These are phyloP conservation scores for Cydonia oblonga DNA, from an alignment of 331 rosid genomes.

Conservation along the genomic window DNA sequence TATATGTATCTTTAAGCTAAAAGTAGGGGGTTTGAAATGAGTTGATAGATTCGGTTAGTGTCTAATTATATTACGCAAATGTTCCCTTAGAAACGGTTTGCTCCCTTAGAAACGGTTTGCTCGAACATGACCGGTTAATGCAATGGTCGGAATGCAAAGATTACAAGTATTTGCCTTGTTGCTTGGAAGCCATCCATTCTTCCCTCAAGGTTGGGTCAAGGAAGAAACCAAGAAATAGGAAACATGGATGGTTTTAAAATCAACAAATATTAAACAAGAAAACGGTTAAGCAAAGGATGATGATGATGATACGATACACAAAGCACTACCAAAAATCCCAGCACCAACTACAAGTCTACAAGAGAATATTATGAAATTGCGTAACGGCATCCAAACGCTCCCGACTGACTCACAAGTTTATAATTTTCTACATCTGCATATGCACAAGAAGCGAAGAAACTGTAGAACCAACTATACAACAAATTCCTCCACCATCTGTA, in stretches of 20 bases:
- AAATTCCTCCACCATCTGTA: neutral
- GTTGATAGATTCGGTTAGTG: neutral
- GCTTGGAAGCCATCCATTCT: too few relatives aligned
- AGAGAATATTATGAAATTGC: neutral
- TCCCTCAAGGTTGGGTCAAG: too few relatives aligned
- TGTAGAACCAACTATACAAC: neutral
- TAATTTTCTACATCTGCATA: neutral
- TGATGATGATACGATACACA: neutral
- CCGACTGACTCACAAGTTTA: neutral
- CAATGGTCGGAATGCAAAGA: too few relatives aligned
- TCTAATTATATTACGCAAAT: neutral
- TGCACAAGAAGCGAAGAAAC: neutral
- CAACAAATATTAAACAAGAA: neutral
- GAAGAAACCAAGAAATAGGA: too few relatives aligned
- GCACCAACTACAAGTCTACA: neutral
- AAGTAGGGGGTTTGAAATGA: neutral
- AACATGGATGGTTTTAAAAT: neutral
- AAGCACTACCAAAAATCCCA: neutral
- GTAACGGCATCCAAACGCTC: neutral
- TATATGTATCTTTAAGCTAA: neutral
- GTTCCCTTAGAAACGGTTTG: conserved; percentile 21
- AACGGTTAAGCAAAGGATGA: neutral
- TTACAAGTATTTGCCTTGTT: too few relatives aligned
- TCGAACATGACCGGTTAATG: too few relatives aligned
- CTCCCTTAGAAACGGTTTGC: conserved; percentile 21